These are phyloP conservation scores for Leucocoprinus leucothites DNA, from an alignment of 768 basidiomycete genomes.

Conservation along the genomic window DNA sequence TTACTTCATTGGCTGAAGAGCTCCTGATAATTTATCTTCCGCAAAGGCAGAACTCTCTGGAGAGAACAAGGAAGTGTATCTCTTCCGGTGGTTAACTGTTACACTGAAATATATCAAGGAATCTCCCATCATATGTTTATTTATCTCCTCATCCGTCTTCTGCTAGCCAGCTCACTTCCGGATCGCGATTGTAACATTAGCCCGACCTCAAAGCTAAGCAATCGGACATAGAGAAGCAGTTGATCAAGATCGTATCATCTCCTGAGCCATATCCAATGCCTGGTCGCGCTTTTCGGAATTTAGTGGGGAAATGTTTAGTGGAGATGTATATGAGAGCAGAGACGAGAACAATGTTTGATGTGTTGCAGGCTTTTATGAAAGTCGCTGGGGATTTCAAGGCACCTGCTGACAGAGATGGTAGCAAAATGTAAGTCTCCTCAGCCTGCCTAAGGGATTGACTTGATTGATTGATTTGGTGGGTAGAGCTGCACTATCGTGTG, in stretches of 20 bases:
- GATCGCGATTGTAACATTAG: too few species aligned
- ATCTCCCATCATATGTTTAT: slow-evolving; percentile 47
- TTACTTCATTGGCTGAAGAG: neutral
- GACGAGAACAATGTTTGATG: slow-evolving; percentile 83
- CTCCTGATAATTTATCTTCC: neutral
- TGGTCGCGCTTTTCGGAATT: slow-evolving; percentile 80
- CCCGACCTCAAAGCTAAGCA: slow-evolving; percentile 66
- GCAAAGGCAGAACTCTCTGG: slow-evolving; percentile 60
- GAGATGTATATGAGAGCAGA: slow-evolving; percentile 77
- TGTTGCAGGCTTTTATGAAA: slow-evolving; percentile 73
- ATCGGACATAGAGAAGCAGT: slow-evolving; percentile 51
- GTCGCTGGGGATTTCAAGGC: slow-evolving; percentile 71
- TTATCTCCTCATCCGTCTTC: too few species aligned
- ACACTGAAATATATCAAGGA: slow-evolving; percentile 56
- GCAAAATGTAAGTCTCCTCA: slow-evolving; percentile 56
- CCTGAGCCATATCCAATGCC: slow-evolving; percentile 72
- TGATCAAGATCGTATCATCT: slow-evolving; percentile 68
- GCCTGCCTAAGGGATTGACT: neutral
- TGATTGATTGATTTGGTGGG: slow-evolving; percentile 2
- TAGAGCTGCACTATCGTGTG: slow-evolving; percentile 82
- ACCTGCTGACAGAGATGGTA: slow-evolving; percentile 50
- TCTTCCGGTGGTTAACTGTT: slow-evolving; percentile 80
- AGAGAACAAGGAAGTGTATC: slow-evolving; percentile 78
- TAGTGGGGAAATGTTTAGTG: slow-evolving; percentile 76
- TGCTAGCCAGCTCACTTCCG: too few species aligned